Evolutionary conservation across 768 basidiomycete species (phyloP).

Genomic region (Collybia mongolica): DNA sequence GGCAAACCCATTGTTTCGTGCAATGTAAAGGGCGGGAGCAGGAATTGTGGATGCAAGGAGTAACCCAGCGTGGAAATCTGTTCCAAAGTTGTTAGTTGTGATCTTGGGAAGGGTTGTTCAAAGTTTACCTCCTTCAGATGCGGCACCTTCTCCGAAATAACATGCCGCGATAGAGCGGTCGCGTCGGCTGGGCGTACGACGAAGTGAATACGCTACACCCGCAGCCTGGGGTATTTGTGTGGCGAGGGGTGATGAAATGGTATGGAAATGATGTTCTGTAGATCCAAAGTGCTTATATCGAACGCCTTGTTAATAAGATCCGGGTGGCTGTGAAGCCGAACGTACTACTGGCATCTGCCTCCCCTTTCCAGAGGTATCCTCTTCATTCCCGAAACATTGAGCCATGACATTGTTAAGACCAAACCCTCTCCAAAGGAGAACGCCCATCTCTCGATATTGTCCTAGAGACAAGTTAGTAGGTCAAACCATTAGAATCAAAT

Average conservation of each 20-base stretch:
- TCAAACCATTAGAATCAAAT: not conserved
- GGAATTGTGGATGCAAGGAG: constrained; percentile 77
- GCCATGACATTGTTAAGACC: constrained; percentile 80
- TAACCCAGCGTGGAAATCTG: constrained; percentile 91
- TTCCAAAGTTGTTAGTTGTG: constrained; percentile 18
- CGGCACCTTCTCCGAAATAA: constrained; percentile 93
- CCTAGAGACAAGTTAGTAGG: constrained; percentile 35
- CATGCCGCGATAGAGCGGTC: constrained; percentile 79
- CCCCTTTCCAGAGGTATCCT: constrained; percentile 81
- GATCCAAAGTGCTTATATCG: constrained; percentile 80
- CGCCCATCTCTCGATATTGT: constrained; percentile 93
- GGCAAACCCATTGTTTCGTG: constrained; percentile 88
- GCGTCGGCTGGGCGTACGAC: constrained; percentile 68
- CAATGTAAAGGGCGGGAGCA: constrained; percentile 71
- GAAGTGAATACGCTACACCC: constrained; percentile 87
- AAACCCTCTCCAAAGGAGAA: constrained; percentile 86
- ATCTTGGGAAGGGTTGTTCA: not conserved
- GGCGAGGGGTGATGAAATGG: constrained; percentile 89
- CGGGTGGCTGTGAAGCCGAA: constrained; percentile 1
- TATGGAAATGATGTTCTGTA: constrained; percentile 82
- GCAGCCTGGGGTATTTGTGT: constrained; percentile 96
- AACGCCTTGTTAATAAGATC: constrained; percentile 11
- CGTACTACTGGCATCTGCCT: constrained; percentile 92
- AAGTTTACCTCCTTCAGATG: constrained; percentile 77
- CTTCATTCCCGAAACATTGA: constrained; percentile 86